Conservation (phyloP, 306 rosid species). For the cucumber (Cucumis sativus) region DNA sequence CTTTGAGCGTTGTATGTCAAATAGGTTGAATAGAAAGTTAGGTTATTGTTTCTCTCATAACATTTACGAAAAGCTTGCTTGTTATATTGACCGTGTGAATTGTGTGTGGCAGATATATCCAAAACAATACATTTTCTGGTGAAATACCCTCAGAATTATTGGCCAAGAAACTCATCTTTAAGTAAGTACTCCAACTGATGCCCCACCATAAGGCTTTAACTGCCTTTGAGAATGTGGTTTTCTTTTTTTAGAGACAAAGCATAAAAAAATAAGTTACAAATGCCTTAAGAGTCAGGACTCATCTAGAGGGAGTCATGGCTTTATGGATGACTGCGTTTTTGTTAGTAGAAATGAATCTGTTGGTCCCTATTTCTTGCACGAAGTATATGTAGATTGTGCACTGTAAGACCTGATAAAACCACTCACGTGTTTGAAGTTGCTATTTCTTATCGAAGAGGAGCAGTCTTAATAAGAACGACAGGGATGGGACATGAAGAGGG, state of each 20-base stretch:
- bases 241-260: constrained; percentile 3
- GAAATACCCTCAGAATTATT: constrained; percentile 62
- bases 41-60: background rate
- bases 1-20: background rate
- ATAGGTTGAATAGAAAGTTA: background rate
- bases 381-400: background rate
- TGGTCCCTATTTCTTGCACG: background rate
- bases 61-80: background rate
- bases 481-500: background rate
- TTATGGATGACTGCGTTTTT: background rate
- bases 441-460: background rate
- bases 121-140: constrained; percentile 80
- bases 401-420: background rate
- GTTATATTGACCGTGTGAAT: background rate
- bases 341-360: background rate
- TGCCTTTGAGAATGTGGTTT: background rate
- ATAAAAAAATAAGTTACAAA: background rate
- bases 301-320: background rate
- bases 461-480: background rate
- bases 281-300: background rate
- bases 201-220: background rate
- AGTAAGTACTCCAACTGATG: constrained; percentile 32
- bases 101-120: constrained; percentile 54
- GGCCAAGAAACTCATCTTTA: constrained; percentile 43
- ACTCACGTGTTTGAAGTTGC: background rate